These are phyloP conservation scores for Irpex sp. DNA, from an alignment of 1,284 basidiomycete species.

Conservation along the genomic window DNA sequence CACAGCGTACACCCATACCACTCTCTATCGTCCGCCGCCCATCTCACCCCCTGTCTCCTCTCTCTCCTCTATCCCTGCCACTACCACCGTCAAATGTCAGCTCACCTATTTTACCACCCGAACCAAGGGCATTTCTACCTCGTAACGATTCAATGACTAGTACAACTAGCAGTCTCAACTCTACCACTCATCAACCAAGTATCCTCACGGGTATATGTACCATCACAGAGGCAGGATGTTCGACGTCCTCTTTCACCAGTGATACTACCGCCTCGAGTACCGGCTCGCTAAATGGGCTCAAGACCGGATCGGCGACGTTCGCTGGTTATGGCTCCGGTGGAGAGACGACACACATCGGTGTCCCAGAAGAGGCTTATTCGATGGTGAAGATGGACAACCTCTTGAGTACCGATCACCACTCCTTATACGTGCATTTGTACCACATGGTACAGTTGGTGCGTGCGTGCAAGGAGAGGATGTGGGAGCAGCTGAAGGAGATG, in stretches of 20 bases:
- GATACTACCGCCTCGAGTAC: neutral
- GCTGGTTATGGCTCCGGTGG: neutral
- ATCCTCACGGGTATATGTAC: neutral
- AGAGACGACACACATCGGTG: neutral
- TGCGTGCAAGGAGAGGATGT: slow-evolving; percentile 74
- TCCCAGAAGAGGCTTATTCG: neutral
- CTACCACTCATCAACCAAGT: neutral
- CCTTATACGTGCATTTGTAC: slow-evolving; percentile 69
- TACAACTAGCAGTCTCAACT: neutral
- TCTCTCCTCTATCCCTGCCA: neutral
- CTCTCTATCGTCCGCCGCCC: neutral
- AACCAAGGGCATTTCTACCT: neutral
- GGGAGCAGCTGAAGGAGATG: slow-evolving; percentile 67
- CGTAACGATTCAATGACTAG: neutral
- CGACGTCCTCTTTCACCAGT: neutral
- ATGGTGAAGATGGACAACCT: slow-evolving; percentile 36
- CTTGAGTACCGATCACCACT: slow-evolving; percentile 49
- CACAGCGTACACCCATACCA: neutral
- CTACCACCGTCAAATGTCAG: neutral
- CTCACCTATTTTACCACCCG: neutral
- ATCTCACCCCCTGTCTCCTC: neutral
- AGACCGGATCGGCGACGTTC: neutral
- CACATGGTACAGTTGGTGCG: slow-evolving; percentile 60
- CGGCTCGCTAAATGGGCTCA: neutral
- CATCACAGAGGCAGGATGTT: neutral